These are phyloP conservation scores for Xylaria sp. DNA, from an alignment of 2,329 filamentous ascomycete species.

Conservation along the genomic window DNA sequence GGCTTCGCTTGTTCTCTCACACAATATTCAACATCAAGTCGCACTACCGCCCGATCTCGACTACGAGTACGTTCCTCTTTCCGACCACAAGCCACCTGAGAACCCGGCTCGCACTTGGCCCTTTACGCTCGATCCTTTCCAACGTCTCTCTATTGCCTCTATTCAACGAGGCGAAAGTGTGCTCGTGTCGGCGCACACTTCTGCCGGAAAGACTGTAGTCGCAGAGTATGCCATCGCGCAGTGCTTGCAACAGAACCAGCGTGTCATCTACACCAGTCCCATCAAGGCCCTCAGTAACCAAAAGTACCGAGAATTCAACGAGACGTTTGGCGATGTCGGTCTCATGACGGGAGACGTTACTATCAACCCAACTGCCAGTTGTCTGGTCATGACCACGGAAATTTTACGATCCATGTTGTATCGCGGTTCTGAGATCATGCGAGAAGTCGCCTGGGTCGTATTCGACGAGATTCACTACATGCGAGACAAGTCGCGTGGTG, in stretches of 20 bases:
- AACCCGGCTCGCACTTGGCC: conserved; percentile 78
- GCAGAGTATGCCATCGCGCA: conserved; percentile 98
- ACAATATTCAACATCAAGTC: conserved; percentile 98
- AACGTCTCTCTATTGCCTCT: conserved; percentile 87
- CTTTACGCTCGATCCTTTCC: conserved; percentile 95
- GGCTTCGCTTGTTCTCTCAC: conserved; percentile 74
- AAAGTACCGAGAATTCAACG: conserved; percentile 94
- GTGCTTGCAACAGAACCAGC: conserved; percentile 92
- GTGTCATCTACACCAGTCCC: conserved; percentile 98
- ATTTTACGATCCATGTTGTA: conserved; percentile 99
- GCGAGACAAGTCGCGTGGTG: conserved; percentile 87
- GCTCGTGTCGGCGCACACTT: conserved; percentile 92
- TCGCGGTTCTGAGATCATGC: conserved; percentile 97
- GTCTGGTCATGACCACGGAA: conserved; percentile 98
- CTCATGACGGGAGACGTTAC: conserved; percentile 99
- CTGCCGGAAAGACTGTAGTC: conserved; percentile 95
- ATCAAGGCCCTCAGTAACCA: conserved; percentile 99
- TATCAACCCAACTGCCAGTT: conserved; percentile 97
- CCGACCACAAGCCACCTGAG: conserved; percentile 83
- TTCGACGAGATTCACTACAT: conserved; percentile 99
- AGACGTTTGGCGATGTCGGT: conserved; percentile 93
- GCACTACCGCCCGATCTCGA: conserved; percentile 88
- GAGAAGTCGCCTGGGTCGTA: conserved; percentile 95
- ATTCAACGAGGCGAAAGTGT: conserved; percentile 97
- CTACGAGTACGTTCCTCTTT: conserved; percentile 92